Conservation (phyloP, 2,329 filamentous ascomycete genomes). For the Arachnomyces sp. region DNA sequence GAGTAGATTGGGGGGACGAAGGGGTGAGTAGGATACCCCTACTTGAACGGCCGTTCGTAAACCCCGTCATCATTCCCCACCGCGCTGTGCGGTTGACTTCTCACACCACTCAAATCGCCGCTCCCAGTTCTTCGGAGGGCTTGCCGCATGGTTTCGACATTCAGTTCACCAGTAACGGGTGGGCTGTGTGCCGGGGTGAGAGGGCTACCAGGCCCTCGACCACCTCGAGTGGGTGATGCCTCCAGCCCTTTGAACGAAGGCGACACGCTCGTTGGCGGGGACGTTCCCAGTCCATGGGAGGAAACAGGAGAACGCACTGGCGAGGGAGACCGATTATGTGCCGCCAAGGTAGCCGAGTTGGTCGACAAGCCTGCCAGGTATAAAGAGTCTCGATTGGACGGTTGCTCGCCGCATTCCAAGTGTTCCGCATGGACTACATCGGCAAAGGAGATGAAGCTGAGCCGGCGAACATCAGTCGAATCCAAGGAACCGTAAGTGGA, state of each 20-base stretch:
- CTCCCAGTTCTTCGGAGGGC: constrained; percentile 78
- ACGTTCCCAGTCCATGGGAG: constrained; percentile 59
- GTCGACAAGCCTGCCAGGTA: constrained; percentile 59
- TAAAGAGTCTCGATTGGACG: constrained; percentile 58
- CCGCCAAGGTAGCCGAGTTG: constrained; percentile 11
- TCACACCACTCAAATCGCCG: constrained; percentile 56
- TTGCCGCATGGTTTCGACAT: constrained; percentile 90
- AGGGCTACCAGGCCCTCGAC: constrained; percentile 55
- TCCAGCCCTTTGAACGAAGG: constrained; percentile 68
- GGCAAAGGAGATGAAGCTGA: constrained; percentile 95
- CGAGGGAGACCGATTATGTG: constrained; percentile 59
- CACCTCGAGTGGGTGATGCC: constrained; percentile 52
- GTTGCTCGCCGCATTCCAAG: constrained; percentile 34
- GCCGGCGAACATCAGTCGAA: constrained; percentile 64
- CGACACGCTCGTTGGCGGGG: constrained; percentile 67
- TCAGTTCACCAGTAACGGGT: constrained; percentile 59
- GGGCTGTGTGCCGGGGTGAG: constrained; percentile 45
- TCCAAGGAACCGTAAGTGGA: constrained; percentile 74
- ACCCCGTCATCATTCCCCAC: constrained; percentile 26
- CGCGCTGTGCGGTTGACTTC: constrained; percentile 25
- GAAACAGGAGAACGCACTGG: constrained; percentile 72
- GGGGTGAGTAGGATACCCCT: background rate
- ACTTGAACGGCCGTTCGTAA: constrained; percentile 22
- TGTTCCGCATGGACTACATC: constrained; percentile 76
- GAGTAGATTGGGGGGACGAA: too few relatives aligned